Percentiles rank a stretch among this genome's conserved stretches.
phyloP scores from a whole-genome alignment of 495 filamentous ascomycete species.

The Aspergillus steynii region DNA sequence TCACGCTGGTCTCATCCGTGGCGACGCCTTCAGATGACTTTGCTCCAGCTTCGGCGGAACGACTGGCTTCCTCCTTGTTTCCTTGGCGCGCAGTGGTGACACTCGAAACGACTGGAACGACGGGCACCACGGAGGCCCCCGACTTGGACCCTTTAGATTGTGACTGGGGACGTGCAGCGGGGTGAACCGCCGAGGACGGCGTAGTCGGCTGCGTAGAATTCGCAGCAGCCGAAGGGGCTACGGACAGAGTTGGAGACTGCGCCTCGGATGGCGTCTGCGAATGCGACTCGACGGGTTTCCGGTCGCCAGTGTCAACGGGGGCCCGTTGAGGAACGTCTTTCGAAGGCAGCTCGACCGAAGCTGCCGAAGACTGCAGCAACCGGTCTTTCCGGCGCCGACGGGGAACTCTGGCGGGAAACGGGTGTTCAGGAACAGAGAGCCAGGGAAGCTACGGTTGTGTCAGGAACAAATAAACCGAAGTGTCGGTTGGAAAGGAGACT shows the following conservation, averaged over 20 bases:
- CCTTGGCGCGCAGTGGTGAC: slow-evolving; percentile 42
- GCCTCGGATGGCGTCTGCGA: slow-evolving; percentile 50
- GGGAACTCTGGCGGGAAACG: slow-evolving; percentile 60
- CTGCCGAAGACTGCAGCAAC: slow-evolving; percentile 32
- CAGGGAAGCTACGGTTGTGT: slow-evolving; percentile 64
- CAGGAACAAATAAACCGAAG: neutral
- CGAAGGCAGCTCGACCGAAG: slow-evolving; percentile 50
- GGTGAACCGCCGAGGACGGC: slow-evolving; percentile 56
- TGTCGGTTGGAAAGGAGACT: slow-evolving; percentile 29
- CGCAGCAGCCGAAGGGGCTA: slow-evolving; percentile 60
- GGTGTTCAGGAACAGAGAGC: slow-evolving; percentile 67
- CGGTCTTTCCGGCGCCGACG: slow-evolving; percentile 43
- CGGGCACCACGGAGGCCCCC: slow-evolving; percentile 62
- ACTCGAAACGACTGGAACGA: slow-evolving; percentile 63
- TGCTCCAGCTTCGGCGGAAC: slow-evolving; percentile 21
- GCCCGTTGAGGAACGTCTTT: slow-evolving; percentile 34
- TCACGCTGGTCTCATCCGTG: slow-evolving; percentile 10
- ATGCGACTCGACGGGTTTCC: slow-evolving; percentile 25
- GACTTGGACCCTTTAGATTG: slow-evolving; percentile 47
- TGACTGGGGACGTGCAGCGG: slow-evolving; percentile 35
- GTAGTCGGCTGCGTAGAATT: slow-evolving; percentile 71
- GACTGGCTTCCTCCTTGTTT: slow-evolving; percentile 41
- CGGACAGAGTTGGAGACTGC: slow-evolving; percentile 67
- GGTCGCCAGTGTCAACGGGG: slow-evolving; percentile 18
- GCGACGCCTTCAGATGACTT: neutral